Evolutionary conservation across 148 eudicot species (phyloP).

Genomic region (Mesembryanthemum crystallinum): DNA sequence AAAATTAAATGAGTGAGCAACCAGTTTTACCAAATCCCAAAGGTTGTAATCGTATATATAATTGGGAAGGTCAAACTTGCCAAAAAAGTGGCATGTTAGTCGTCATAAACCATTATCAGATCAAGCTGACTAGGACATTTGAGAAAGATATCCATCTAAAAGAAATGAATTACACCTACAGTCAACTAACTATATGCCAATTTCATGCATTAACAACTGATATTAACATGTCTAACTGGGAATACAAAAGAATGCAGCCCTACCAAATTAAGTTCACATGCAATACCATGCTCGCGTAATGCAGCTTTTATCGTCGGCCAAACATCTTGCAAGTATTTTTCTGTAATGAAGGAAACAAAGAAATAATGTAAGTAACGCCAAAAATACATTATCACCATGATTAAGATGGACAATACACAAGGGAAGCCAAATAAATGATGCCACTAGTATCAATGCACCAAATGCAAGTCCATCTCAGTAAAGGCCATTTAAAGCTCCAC

Average conservation of each 20-base stretch:
- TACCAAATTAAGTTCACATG: constrained; percentile 74
- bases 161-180: background rate
- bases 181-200: background rate
- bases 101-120: background rate
- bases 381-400: constrained; percentile 9
- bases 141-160: background rate
- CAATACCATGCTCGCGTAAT: constrained; percentile 56
- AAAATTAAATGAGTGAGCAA: no score
- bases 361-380: constrained; percentile 6
- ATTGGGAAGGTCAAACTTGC: background rate
- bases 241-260: background rate
- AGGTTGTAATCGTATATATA: no score
- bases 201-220: background rate
- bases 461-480: background rate
- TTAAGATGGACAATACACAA: background rate
- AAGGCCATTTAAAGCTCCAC: background rate
- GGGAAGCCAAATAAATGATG: background rate
- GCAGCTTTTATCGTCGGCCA: constrained; percentile 72
- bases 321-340: constrained; percentile 73
- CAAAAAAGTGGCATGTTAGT: background rate
- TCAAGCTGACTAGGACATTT: background rate
- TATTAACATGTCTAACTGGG: background rate
- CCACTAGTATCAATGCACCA: background rate
- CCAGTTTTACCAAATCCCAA: no score
- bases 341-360: constrained; percentile 26